A percentile compares a stretch with the other conserved stretches of the same genome.
Evolutionary conservation across 768 basidiomycete genomes (phyloP).

Genomic region (Inosperma sp.): DNA sequence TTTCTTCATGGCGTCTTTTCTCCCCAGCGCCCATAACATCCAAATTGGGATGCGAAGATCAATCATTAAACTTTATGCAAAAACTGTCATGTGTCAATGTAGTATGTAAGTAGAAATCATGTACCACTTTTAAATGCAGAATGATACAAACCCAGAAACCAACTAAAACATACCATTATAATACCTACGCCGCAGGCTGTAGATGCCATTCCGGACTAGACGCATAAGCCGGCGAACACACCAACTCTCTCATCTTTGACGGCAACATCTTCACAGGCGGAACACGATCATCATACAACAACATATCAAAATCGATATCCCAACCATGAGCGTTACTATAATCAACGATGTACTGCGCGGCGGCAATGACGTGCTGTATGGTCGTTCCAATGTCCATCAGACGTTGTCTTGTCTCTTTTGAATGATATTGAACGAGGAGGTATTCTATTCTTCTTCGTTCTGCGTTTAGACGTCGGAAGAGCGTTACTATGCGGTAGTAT

Average conservation of each 20-base stretch:
- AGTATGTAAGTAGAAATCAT: too few relatives aligned
- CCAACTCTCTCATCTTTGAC: conserved; percentile 4
- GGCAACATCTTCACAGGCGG: not conserved
- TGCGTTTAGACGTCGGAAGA: not conserved
- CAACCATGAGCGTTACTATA: not conserved
- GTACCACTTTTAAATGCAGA: too few relatives aligned
- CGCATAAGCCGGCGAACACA: not conserved
- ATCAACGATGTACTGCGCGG: not conserved
- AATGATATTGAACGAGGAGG: not conserved
- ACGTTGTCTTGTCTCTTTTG: not conserved
- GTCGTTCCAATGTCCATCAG: conserved; percentile 1
- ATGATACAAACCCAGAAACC: not conserved
- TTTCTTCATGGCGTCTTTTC: too few relatives aligned
- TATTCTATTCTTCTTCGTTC: not conserved
- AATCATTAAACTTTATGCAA: too few relatives aligned
- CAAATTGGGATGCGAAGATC: too few relatives aligned
- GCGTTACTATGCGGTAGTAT: not conserved
- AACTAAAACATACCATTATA: not conserved
- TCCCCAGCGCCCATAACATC: too few relatives aligned
- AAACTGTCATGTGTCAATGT: too few relatives aligned
- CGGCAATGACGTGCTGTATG: not conserved
- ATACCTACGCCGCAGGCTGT: conserved; percentile 7
- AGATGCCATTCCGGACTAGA: conserved; percentile 1
- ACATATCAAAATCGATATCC: conserved; percentile 1
- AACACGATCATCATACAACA: not conserved